Evolutionary conservation across 2,329 filamentous ascomycete genomes (phyloP), one percentile per base, ranked within the genome.

Genomic region (Monosporascus sp.): DNA sequence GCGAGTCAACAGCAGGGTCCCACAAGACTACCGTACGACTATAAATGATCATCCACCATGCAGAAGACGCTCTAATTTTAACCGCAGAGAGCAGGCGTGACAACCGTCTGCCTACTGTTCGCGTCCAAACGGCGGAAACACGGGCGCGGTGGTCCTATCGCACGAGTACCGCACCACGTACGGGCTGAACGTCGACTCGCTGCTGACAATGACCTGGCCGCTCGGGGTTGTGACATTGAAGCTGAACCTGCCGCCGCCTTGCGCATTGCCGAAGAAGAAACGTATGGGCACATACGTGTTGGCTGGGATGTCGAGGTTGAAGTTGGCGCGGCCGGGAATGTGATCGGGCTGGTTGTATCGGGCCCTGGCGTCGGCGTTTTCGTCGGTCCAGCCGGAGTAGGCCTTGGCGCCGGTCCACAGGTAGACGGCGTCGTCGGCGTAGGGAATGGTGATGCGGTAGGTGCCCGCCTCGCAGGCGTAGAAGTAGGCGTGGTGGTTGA

Each of bases 401-500:
- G 63, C 63, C 7, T 41, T 26, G 6, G 57, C 48, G 17, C 62
- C 63, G 45, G 61, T 48, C 61, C 57, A 60, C 11, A 49, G 55
- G 3, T 56, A 48, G 9, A 51, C 55, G 8, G 52, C 50, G 41
- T 60, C 63, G 51, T 65, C 59, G 6, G 62, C 58, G 15, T 38
- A 51, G 7, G 53, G 45, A 18, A 63, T 50, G 26, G 56, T 58
- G 44, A 63, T 59, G 46, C 57, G 60, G 56, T 59, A 65, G 3
- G 48, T 44, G 28, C 63, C 63, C 1, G 31, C 44, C 53, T 64
- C 56, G 48, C 56, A 60, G 2, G 61, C 61, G 48, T 58, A 64
- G 2, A 64, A 55, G 53, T 64, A 65, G 11, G 57, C 63, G 47
- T 51, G 60, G 24, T 65, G 60, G 54, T 63, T 64, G 11, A 63